phyloP scores from a whole-genome alignment of 345 rosid species.

The Citrus mangshanensis region DNA sequence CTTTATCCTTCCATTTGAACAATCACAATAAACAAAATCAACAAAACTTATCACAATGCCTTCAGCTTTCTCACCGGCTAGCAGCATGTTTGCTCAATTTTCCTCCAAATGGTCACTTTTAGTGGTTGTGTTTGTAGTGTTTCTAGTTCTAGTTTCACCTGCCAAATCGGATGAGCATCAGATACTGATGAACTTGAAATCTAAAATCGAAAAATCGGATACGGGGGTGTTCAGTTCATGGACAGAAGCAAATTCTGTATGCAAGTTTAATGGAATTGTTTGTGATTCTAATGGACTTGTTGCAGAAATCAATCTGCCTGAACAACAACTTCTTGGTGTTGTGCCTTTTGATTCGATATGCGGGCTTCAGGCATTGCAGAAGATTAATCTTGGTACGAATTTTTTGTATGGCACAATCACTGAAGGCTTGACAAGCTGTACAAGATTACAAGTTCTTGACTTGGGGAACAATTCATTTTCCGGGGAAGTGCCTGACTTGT shows the following conservation, averaged over 20 bases:
- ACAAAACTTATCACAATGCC: background rate
- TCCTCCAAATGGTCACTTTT: conserved; percentile 20
- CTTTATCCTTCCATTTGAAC: background rate
- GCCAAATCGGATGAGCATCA: conserved; percentile 37
- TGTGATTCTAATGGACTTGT: conserved; percentile 50
- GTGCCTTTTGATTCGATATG: conserved; percentile 64
- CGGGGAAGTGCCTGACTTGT: conserved; percentile 63
- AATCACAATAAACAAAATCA: background rate
- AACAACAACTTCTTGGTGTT: conserved; percentile 36
- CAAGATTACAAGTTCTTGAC: conserved; percentile 44
- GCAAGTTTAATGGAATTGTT: conserved; percentile 52
- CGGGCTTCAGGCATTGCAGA: conserved; percentile 40
- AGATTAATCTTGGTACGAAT: conserved; percentile 52
- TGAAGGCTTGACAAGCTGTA: conserved; percentile 43
- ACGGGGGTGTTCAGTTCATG: conserved; percentile 45
- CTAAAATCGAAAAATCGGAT: conserved; percentile 31
- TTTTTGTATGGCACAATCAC: conserved; percentile 37
- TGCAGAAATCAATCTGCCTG: conserved; percentile 52
- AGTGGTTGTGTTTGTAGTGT: conserved; percentile 17
- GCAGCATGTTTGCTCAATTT: conserved; percentile 23
- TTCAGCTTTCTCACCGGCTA: conserved; percentile 8
- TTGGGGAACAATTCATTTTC: conserved; percentile 59
- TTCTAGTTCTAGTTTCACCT: conserved; percentile 15
- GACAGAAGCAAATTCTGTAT: conserved; percentile 30
- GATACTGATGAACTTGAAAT: conserved; percentile 43